Evolutionary conservation across 495 filamentous ascomycete species (phyloP).

Genomic region (Penicillium chermesinum): DNA sequence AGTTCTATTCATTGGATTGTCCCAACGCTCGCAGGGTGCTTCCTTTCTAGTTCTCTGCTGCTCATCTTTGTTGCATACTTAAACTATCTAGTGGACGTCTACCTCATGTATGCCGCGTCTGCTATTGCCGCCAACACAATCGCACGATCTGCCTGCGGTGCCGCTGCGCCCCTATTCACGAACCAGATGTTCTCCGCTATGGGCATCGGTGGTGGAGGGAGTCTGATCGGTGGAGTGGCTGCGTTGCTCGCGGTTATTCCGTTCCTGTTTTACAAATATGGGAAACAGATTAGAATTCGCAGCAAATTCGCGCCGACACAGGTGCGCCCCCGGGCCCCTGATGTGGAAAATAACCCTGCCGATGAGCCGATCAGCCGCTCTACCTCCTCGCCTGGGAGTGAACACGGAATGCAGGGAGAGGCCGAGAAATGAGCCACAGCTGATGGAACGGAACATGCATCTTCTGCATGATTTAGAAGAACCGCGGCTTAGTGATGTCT

Average conservation of each 20-base stretch:
- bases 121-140: constrained; percentile 29
- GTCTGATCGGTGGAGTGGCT: constrained; percentile 43
- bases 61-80: constrained; percentile 34
- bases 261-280: constrained; percentile 49
- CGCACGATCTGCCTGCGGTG: constrained; percentile 24
- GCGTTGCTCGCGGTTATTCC: constrained; percentile 40
- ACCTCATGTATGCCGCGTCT: constrained; percentile 27
- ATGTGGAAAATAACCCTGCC: not conserved
- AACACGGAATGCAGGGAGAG: no score
- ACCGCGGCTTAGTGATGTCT: no score
- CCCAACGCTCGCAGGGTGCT: constrained; percentile 38
- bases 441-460: no score
- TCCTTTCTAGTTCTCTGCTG: constrained; percentile 29
- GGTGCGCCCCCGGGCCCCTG: not conserved
- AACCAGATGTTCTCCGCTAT: constrained; percentile 38
- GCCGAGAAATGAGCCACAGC: no score
- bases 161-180: constrained; percentile 29
- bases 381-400: not conserved
- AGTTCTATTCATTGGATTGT: constrained; percentile 42
- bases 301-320: constrained; percentile 32
- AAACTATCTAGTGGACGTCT: constrained; percentile 28
- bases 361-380: not conserved
- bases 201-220: constrained; percentile 47
- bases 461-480: no score
- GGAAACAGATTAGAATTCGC: constrained; percentile 37